phyloP scores from a whole-genome alignment of 1,284 basidiomycete genomes.

The Cryptococcus sp. region DNA sequence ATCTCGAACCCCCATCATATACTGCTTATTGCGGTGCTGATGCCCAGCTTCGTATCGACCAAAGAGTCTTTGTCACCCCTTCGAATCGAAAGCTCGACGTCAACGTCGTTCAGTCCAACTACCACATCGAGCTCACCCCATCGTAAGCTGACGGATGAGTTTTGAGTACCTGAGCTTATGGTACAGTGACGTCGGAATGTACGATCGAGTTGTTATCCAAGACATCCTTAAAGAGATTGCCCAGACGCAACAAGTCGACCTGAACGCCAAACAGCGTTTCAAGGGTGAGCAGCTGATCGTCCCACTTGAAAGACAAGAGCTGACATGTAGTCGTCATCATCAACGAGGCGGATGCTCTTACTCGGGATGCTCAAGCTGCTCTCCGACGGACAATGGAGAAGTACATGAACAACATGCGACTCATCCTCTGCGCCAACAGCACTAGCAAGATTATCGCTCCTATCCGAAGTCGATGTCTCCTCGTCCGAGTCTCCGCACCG shows the following conservation, averaged over 20 bases:
- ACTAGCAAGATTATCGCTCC: constrained; percentile 95
- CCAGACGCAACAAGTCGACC: constrained; percentile 95
- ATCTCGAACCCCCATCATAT: no score
- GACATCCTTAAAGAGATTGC: constrained; percentile 98
- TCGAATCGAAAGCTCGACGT: constrained; percentile 93
- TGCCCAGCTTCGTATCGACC: constrained; percentile 89
- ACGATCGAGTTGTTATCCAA: constrained; percentile 92
- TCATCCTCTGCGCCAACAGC: constrained; percentile 96
- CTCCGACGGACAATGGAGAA: constrained; percentile 98
- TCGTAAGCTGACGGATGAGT: constrained; percentile 57
- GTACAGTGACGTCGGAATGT: constrained; percentile 89
- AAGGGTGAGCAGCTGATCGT: constrained; percentile 60
- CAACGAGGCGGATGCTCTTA: constrained; percentile 92
- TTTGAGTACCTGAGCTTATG: not conserved
- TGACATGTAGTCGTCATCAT: constrained; percentile 82
- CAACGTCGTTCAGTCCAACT: constrained; percentile 95
- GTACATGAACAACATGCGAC: constrained; percentile 95
- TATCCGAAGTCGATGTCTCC: constrained; percentile 88
- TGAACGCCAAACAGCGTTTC: constrained; percentile 91
- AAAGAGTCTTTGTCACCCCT: constrained; percentile 91
- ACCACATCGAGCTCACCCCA: constrained; percentile 95
- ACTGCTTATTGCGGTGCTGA: no score
- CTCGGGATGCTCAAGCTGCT: constrained; percentile 94
- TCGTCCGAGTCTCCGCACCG: constrained; percentile 90
- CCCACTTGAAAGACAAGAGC: not conserved